phyloP scores from a whole-genome alignment of 331 rosid genomes.

The Telfairia occidentalis region DNA sequence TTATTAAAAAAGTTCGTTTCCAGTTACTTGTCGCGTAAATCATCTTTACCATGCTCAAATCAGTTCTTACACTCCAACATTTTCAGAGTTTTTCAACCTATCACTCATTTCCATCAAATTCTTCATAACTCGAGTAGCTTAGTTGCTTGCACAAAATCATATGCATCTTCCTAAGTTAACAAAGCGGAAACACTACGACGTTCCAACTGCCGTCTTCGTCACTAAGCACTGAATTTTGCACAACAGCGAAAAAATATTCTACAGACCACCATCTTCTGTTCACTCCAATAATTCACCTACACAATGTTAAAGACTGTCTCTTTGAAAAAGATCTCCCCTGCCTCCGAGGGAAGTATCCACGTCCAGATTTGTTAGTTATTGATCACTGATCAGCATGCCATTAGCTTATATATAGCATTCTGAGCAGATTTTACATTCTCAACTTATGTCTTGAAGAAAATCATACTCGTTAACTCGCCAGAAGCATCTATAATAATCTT shows the following conservation, averaged over 20 bases:
- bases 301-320: conserved; percentile 21
- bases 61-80: conserved; percentile 20
- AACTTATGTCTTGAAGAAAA: conserved; percentile 18
- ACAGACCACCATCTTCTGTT: conserved; percentile 17
- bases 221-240: conserved; percentile 21
- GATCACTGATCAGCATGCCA: conserved; percentile 24
- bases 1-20: conserved; percentile 25
- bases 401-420: conserved; percentile 20
- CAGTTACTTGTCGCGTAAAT: conserved; percentile 19
- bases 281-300: conserved; percentile 21
- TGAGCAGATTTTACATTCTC: conserved; percentile 23
- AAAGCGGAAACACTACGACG: conserved; percentile 26
- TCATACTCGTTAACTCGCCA: conserved; percentile 25
- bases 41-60: conserved; percentile 20
- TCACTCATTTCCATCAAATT: conserved; percentile 25
- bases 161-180: conserved; percentile 26
- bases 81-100: conserved; percentile 27
- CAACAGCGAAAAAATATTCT: conserved; percentile 17
- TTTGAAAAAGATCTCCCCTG: conserved; percentile 17
- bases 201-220: conserved; percentile 26
- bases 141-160: conserved; percentile 22
- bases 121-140: conserved; percentile 19
- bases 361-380: conserved; percentile 28
- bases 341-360: conserved; percentile 21
- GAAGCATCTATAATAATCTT: conserved; percentile 22